Evolutionary conservation across 306 rosid genomes (phyloP).

Genomic region (Sicyos baderoa): DNA sequence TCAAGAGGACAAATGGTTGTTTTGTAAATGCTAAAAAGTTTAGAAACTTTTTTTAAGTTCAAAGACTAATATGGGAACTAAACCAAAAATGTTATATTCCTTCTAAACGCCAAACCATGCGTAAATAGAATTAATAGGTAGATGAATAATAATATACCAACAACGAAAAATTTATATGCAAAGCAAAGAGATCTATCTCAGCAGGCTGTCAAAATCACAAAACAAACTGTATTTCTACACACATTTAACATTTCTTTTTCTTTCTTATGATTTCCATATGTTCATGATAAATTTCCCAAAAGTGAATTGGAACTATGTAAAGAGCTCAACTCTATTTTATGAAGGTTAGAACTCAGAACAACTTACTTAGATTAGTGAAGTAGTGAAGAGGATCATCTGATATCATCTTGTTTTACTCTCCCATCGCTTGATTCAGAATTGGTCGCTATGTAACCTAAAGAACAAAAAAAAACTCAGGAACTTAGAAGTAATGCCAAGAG

Average conservation of each 20-base stretch:
- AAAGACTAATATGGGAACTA: neutral
- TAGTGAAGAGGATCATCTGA: conserved; percentile 11
- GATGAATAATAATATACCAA: neutral
- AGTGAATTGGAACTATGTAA: neutral
- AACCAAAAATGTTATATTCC: conserved; percentile 2
- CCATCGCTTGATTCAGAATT: conserved; percentile 62
- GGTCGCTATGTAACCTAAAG: conserved; percentile 62
- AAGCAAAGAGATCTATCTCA: neutral
- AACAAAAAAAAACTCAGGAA: conserved; percentile 11
- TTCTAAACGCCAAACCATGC: neutral
- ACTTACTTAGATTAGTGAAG: conserved; percentile 19
- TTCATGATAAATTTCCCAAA: neutral
- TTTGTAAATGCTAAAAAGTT: neutral
- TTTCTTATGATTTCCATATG: neutral
- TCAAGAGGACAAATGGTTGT: neutral
- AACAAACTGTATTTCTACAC: neutral
- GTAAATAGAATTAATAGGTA: neutral
- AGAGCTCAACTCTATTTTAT: neutral
- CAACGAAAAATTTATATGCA: neutral
- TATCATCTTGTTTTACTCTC: conserved; percentile 32
- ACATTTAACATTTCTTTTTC: no score
- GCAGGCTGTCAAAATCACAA: neutral
- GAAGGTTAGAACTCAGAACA: neutral
- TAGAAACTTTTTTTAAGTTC: neutral
- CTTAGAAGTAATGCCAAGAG: conserved; percentile 1